phyloP scores from a whole-genome alignment of 2,329 filamentous ascomycete genomes.

The Ilyonectria mors-panacis region DNA sequence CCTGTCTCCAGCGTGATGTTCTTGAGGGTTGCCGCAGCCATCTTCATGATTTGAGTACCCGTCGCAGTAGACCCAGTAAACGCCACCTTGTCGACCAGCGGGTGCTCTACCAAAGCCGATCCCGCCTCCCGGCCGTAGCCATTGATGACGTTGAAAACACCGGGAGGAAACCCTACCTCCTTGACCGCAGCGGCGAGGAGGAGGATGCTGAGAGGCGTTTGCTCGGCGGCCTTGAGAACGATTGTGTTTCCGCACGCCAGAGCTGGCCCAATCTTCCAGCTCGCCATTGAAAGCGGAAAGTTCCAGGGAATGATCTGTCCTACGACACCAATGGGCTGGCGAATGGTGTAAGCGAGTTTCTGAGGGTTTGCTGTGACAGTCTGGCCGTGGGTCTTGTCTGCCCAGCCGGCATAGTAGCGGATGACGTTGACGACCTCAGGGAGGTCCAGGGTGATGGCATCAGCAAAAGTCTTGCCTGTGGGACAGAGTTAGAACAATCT shows the following conservation, averaged over 20 bases:
- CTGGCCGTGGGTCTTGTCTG: slow-evolving; percentile 88
- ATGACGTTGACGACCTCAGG: slow-evolving; percentile 55
- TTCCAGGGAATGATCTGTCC: slow-evolving; percentile 92
- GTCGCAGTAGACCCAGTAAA: slow-evolving; percentile 83
- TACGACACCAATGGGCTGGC: slow-evolving; percentile 73
- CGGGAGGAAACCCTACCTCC: slow-evolving; percentile 82
- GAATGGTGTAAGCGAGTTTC: slow-evolving; percentile 84
- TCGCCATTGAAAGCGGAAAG: slow-evolving; percentile 83
- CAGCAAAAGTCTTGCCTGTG: slow-evolving; percentile 72
- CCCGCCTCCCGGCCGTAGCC: slow-evolving; percentile 83
- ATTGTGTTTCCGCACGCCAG: slow-evolving; percentile 79
- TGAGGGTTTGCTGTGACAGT: slow-evolving; percentile 81
- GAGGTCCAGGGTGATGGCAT: slow-evolving; percentile 74
- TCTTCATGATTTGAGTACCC: slow-evolving; percentile 82
- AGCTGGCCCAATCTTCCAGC: slow-evolving; percentile 84
- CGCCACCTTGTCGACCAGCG: slow-evolving; percentile 81
- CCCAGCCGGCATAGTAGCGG: slow-evolving; percentile 76
- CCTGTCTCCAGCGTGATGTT: slow-evolving; percentile 76
- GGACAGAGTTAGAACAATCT: slow-evolving; percentile 10
- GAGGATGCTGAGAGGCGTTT: slow-evolving; percentile 80
- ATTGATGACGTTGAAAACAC: slow-evolving; percentile 81
- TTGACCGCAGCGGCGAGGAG: slow-evolving; percentile 75
- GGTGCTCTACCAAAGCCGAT: slow-evolving; percentile 70
- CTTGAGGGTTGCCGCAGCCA: slow-evolving; percentile 74
- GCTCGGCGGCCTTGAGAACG: slow-evolving; percentile 81